Base-by-base conservation (phyloP, 169 alveolate genomes). In the Plasmodium inui region DNA sequence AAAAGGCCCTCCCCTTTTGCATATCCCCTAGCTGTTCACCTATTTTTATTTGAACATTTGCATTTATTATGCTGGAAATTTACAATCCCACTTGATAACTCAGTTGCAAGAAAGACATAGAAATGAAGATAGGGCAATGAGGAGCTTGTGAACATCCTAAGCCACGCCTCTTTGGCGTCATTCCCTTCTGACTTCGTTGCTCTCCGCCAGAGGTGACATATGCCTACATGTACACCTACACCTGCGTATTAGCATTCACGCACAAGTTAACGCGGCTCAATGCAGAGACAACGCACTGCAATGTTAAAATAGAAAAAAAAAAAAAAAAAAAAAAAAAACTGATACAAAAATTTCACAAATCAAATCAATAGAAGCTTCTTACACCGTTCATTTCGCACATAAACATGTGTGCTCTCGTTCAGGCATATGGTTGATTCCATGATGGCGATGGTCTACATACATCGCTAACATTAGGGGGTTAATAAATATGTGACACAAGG, bases 161-260 rank as follows among this genome's bases (percentile, higher is more conserved):
- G 37, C 34, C 10, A 1, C 14, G 34, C 74, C 14, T 61, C 74
- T 61, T 19, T 17, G 10, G 26, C 3, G 74, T 61, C 74, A 61
- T 61, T 61, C 32, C 14, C 32, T 19, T 61, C 32, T n/a, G 19
- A 61, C 32, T 26, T 61, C 74, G 26, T 5, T 61, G 32, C 74
- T 19, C 74, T 61, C 10, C 32, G 9, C 37, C 34, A 61, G 74
- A 8, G 74, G 14, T 22, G 32, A 19, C 28, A 61, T 61, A 61
- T 61, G 3, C 74, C 74, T 61, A 61, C 74, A 61, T 61, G 74
- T 61, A 61, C 74, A 22, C 74, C 32, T 19, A 61, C 74, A n/a
- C 32, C 3, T n/a, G 32, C 74, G 32, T 8, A 61, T 61, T 61
- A 22, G 2, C 32, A 0, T n/a, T 61, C 74, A 61, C 32, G 12